phyloP scores from a whole-genome alignment of 2,329 filamentous ascomycete species.

The Sporothrix schenckii region DNA sequence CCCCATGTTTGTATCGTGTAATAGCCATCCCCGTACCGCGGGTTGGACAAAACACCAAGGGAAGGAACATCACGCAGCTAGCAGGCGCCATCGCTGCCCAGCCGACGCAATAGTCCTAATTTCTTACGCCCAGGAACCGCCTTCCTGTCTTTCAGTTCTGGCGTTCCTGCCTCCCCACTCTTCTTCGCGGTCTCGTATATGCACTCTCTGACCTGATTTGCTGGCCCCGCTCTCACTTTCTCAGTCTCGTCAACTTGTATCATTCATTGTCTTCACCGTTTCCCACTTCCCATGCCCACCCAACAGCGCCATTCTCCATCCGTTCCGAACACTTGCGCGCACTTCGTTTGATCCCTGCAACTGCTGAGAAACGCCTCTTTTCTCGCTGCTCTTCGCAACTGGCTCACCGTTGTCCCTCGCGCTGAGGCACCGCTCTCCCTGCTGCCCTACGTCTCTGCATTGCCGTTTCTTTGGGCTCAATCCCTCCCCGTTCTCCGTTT shows the following conservation, averaged over 20 bases:
- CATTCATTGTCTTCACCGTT: conserved; percentile 17
- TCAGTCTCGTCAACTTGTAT: conserved; percentile 3
- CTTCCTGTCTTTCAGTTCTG: not conserved
- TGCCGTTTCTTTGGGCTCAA: not conserved
- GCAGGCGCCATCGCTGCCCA: conserved; percentile 26
- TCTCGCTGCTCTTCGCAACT: not conserved
- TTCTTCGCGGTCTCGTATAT: conserved; percentile 39
- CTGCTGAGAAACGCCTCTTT: conserved; percentile 24
- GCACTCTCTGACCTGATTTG: conserved; percentile 28
- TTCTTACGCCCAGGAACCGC: conserved; percentile 34
- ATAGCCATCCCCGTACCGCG: not conserved
- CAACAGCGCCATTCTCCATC: conserved; percentile 19
- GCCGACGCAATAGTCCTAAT: conserved; percentile 34
- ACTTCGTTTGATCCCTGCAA: conserved; percentile 12
- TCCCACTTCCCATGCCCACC: conserved; percentile 18
- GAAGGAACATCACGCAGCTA: conserved; percentile 17
- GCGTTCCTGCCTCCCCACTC: conserved; percentile 22
- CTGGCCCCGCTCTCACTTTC: conserved; percentile 31
- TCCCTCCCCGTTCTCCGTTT: conserved; percentile 20
- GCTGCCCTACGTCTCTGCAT: not conserved
- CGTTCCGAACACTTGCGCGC: conserved; percentile 17
- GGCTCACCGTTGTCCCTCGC: conserved; percentile 6
- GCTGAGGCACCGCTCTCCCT: conserved; percentile 12
- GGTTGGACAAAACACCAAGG: not conserved
- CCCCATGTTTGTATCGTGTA: not conserved